Conservation (phyloP, 495 filamentous ascomycete species). For the Penicillium egyptiacum region DNA sequence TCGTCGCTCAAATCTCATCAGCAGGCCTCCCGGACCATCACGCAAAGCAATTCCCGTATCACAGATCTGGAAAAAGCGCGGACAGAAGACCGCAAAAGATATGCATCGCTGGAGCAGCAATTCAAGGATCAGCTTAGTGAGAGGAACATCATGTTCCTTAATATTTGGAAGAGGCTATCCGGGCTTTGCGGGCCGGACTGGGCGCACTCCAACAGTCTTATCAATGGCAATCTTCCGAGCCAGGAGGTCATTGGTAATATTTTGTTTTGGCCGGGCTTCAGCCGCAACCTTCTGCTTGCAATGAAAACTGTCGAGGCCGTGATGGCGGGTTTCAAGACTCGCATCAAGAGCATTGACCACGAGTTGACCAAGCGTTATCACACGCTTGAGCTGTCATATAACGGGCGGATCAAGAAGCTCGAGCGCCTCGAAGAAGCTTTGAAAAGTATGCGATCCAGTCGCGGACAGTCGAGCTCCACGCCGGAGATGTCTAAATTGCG, state of each 20-base stretch:
- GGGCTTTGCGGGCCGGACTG: slow-evolving; percentile 88
- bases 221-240: slow-evolving; percentile 81
- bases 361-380: slow-evolving; percentile 90
- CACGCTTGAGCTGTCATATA: slow-evolving; percentile 75
- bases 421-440: slow-evolving; percentile 81
- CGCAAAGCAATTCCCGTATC: slow-evolving; percentile 78
- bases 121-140: slow-evolving; percentile 85
- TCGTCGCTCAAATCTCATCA: slow-evolving; percentile 82
- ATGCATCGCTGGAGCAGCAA: slow-evolving; percentile 69
- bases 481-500: slow-evolving; percentile 69
- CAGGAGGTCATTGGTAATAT: slow-evolving; percentile 75
- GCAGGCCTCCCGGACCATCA: slow-evolving; percentile 76
- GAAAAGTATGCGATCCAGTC: slow-evolving; percentile 45
- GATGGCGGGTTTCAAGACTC: slow-evolving; percentile 74
- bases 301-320: slow-evolving; percentile 85
- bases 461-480: slow-evolving; percentile 47
- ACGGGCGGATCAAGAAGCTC: slow-evolving; percentile 77
- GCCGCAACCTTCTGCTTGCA: slow-evolving; percentile 80
- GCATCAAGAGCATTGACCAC: slow-evolving; percentile 80
- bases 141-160: slow-evolving; percentile 81
- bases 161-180: slow-evolving; percentile 84
- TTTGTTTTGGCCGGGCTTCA: slow-evolving; percentile 76
- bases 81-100: slow-evolving; percentile 69
- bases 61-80: slow-evolving; percentile 77
- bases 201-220: slow-evolving; percentile 83